These are phyloP conservation scores for Argentina anserina DNA, from an alignment of 306 rosid genomes.

Conservation along the genomic window DNA sequence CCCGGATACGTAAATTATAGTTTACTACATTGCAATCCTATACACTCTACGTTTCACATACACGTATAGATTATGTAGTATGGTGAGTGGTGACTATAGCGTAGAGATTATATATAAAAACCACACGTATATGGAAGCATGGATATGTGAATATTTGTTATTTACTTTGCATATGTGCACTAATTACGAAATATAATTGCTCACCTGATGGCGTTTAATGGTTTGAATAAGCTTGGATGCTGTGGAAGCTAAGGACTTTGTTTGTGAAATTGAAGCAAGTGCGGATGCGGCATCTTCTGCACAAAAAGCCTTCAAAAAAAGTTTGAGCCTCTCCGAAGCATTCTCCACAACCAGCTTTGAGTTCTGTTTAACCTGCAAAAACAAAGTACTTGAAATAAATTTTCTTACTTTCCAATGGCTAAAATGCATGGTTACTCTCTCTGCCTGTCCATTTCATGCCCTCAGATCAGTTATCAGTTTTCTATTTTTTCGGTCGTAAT, in stretches of 20 bases:
- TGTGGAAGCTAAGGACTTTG: conserved; percentile 27
- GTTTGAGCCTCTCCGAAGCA: conserved; percentile 42
- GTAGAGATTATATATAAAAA: too few relatives aligned
- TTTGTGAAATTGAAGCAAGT: conserved; percentile 37
- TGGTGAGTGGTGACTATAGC: too few relatives aligned
- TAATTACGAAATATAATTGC: not conserved
- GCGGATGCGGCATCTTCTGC: conserved; percentile 40
- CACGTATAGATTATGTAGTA: too few relatives aligned
- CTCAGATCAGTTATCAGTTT: too few relatives aligned
- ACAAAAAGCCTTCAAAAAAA: conserved; percentile 37
- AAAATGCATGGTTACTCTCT: too few relatives aligned
- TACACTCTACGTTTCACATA: too few relatives aligned
- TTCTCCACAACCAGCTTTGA: conserved; percentile 36
- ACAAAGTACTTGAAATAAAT: not conserved
- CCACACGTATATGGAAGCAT: not conserved
- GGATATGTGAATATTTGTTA: not conserved
- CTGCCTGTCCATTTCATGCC: too few relatives aligned
- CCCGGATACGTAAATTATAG: too few relatives aligned
- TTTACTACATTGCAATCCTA: not conserved
- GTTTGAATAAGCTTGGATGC: conserved; percentile 36
- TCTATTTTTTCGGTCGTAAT: too few relatives aligned
- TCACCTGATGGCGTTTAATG: conserved; percentile 39
- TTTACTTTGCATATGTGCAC: too few relatives aligned
- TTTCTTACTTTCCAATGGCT: not conserved
- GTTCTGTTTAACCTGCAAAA: conserved; percentile 46